Percentiles rank a stretch among this genome's conserved stretches.
Conservation (phyloP, 805 yeast species). For the Nakazawaea holstii region DNA sequence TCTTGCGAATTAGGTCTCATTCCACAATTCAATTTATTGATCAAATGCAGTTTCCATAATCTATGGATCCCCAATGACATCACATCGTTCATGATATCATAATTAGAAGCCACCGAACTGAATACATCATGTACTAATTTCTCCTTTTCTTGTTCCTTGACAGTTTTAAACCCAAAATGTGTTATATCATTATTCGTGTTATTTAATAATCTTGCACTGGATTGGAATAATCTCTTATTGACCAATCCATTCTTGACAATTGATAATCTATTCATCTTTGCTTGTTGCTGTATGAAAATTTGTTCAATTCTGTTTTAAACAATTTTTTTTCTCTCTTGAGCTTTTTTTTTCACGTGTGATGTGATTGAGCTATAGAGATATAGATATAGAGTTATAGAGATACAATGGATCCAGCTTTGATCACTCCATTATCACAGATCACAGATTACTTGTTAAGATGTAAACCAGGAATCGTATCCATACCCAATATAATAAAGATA, state of each 20-base stretch:
- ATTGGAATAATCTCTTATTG: neutral
- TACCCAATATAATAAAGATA: constrained; percentile 27
- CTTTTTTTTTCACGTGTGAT: neutral
- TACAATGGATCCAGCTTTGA: constrained; percentile 25
- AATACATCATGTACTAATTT: constrained; percentile 81
- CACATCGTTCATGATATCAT: constrained; percentile 96
- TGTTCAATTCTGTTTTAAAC: neutral
- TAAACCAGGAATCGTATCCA: constrained; percentile 29
- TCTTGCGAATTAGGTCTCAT: constrained; percentile 72
- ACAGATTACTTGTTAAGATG: constrained; percentile 25
- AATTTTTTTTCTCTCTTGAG: neutral
- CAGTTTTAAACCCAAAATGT: constrained; percentile 88
- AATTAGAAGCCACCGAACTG: constrained; percentile 89
- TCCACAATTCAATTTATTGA: constrained; percentile 86
- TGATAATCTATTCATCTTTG: neutral
- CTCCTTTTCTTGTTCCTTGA: constrained; percentile 75
- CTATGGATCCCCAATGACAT: constrained; percentile 96
- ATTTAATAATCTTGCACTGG: neutral
- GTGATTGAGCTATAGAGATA: neutral
- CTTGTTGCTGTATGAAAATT: too few species aligned
- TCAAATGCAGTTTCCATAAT: constrained; percentile 90
- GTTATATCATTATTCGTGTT: constrained; percentile 56
- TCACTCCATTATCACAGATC: constrained; percentile 25
- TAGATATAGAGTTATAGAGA: neutral
- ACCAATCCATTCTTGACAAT: neutral